phyloP scores from a whole-genome alignment of 805 yeast species.

The Clavispora santaluciae region DNA sequence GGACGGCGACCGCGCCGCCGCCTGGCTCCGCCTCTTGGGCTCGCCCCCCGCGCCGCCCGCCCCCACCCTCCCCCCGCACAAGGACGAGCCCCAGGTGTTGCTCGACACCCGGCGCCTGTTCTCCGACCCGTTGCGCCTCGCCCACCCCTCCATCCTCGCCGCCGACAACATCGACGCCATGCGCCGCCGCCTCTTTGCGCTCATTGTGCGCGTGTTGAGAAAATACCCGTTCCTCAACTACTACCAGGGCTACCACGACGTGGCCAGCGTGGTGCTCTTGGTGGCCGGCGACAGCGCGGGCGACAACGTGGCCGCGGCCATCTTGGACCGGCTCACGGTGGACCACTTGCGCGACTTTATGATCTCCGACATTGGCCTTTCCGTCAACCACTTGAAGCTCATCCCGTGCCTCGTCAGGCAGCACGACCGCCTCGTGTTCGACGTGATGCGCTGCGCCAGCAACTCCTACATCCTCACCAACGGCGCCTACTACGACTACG shows the following conservation, averaged over 20 bases:
- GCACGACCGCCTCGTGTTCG: slow-evolving; percentile 44
- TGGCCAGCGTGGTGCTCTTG: slow-evolving; percentile 62
- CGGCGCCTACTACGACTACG: slow-evolving; percentile 31
- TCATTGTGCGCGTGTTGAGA: slow-evolving; percentile 54
- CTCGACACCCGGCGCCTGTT: slow-evolving; percentile 77
- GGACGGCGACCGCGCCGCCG: too few relatives aligned
- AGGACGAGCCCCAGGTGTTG: slow-evolving; percentile 73
- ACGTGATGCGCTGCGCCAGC: slow-evolving; percentile 35
- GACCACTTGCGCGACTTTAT: slow-evolving; percentile 77
- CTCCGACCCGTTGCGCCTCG: slow-evolving; percentile 23
- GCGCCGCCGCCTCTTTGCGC: slow-evolving; percentile 34
- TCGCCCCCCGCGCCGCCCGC: slow-evolving; percentile 7
- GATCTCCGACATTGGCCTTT: slow-evolving; percentile 63
- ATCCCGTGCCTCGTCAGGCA: slow-evolving; percentile 57
- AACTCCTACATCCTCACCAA: slow-evolving; percentile 20
- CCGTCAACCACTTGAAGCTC: slow-evolving; percentile 60
- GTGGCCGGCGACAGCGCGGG: slow-evolving; percentile 36
- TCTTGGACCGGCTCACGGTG: slow-evolving; percentile 55
- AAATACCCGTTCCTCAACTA: slow-evolving; percentile 61
- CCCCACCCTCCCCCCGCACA: slow-evolving; percentile 43
- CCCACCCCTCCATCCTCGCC: slow-evolving; percentile 32
- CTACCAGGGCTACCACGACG: slow-evolving; percentile 92
- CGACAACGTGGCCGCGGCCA: slow-evolving; percentile 31
- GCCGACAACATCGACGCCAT: slow-evolving; percentile 28
- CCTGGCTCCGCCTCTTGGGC: background rate